Evolutionary conservation across 192 early-diverging fungal species (phyloP), one percentile per base, ranked within the genome.

Genomic region (Gorgonomyces haynaldii): DNA sequence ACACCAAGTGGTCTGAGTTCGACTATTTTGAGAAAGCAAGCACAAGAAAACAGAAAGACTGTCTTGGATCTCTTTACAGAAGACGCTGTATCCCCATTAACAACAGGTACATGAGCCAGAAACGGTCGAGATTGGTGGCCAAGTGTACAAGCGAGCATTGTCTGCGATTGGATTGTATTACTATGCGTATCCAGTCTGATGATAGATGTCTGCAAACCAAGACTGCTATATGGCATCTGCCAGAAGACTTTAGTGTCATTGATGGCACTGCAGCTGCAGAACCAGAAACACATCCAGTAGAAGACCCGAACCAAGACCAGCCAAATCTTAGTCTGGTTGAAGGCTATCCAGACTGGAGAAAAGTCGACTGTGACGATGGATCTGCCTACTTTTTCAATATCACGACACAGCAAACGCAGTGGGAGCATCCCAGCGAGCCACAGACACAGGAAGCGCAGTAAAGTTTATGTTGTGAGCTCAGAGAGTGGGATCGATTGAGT

Each of bases 221-320:
- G 30, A 62, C 66, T 15, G 45, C 66, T 4, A 62, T 60, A 5
- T 75, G 72, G 72, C 60, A 58, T n/a, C 48, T 72, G 7, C 72
- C 68, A 7, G 43, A 69, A 2, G 50, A 21, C 10, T 58, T 54
- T 50, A 54, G 42, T 12, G 22, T 62, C 2, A 56, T 72, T n/a
- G 56, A 42, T 28, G 35, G 4, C 16, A 16, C 25, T 12, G 6
- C 29, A 35, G 19, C 6, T 10, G 31, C 36, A 28, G 3, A 3
- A 49, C 2, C 10, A 27, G 37, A 49, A 24, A n/a, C n/a, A n/a
- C n/a, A n/a, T n/a, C n/a, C 10, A 15, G 32, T 15, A 9, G 9
- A 24, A n/a, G 46, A 49, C 0, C n/a, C n/a, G n/a, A n/a, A n/a
- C n/a, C n/a, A n/a, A n/a, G 46, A 49, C 16, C 21, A 40, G 12